Conservation (phyloP, 129 eudicot species). For the Helianthus annuus region HanXRQr2.0-SUNRISE NC_035445.2:22426021-22426520, state of each 20-base stretch:
- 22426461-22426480: slow-evolving; percentile 50
- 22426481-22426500: slow-evolving; percentile 70
- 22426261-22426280: slow-evolving; percentile 57
- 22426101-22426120: slow-evolving; percentile 54
- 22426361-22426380: neutral
- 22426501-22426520: slow-evolving; percentile 59
- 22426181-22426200: slow-evolving; percentile 69
- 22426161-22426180: slow-evolving; percentile 64
- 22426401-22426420: neutral
- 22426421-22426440: neutral
- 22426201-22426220: slow-evolving; percentile 49
- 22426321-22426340: neutral
- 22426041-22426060: slow-evolving; percentile 29
- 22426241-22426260: slow-evolving; percentile 37
- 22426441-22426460: slow-evolving; percentile 71
- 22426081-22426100: slow-evolving; percentile 8
- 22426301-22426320: neutral
- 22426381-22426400: neutral
- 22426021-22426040: too few species aligned
- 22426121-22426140: slow-evolving; percentile 62
- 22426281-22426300: slow-evolving; percentile 57
- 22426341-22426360: neutral
- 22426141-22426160: slow-evolving; percentile 67
- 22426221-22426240: slow-evolving; percentile 54
- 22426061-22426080: slow-evolving; percentile 5